These are phyloP conservation scores for Acer saccharum DNA, from an alignment of 345 rosid species.

Conservation along the genomic window DNA sequence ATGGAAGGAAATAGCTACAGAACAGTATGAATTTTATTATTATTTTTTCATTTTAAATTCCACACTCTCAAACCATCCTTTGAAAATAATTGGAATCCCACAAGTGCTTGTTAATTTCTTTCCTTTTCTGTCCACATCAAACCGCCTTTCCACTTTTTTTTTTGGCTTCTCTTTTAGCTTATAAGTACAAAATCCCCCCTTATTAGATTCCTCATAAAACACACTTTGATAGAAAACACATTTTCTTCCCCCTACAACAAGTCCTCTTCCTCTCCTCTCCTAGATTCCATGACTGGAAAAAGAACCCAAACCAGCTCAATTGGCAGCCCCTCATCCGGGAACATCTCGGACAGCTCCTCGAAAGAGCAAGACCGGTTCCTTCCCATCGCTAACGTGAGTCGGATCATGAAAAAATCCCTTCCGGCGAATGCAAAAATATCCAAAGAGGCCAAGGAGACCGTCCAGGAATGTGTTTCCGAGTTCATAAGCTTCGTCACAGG, in stretches of 20 bases:
- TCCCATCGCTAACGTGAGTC: conserved; percentile 38
- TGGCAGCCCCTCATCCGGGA: conserved; percentile 45
- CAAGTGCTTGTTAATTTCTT: conserved; percentile 26
- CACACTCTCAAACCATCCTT: conserved; percentile 29
- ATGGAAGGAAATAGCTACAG: background rate
- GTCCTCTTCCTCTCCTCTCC: background rate
- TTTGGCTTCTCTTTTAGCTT: conserved; percentile 16
- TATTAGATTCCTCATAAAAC: conserved; percentile 24
- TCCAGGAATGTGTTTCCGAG: conserved; percentile 46
- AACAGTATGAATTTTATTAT: background rate
- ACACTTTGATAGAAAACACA: background rate
- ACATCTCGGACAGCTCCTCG: conserved; percentile 37
- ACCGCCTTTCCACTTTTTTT: conserved; percentile 31
- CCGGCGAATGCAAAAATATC: conserved; percentile 39
- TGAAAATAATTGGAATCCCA: conserved; percentile 16
- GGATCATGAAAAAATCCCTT: conserved; percentile 40
- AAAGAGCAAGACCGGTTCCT: conserved; percentile 39
- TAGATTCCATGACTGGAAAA: conserved; percentile 38
- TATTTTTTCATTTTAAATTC: conserved; percentile 19
- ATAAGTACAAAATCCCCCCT: conserved; percentile 19
- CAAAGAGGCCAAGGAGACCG: conserved; percentile 40
- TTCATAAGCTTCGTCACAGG: conserved; percentile 46
- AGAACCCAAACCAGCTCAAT: conserved; percentile 37
- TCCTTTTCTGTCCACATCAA: conserved; percentile 42
- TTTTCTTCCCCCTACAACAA: background rate